phyloP scores from a whole-genome alignment of 2,329 filamentous ascomycete genomes.

The Pestalotiopsis sp. region DNA sequence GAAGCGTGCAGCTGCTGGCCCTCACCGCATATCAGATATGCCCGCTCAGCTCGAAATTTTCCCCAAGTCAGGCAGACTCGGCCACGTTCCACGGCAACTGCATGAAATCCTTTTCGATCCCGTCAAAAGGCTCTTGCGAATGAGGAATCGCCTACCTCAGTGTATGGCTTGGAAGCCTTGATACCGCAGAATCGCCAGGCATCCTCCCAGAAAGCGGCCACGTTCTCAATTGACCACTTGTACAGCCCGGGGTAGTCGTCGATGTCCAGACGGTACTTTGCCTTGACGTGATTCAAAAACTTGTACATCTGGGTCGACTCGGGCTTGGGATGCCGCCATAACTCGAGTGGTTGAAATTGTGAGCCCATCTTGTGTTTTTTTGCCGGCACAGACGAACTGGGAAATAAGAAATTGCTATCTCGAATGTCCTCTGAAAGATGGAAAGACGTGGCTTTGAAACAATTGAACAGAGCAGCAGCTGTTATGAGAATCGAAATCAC shows the following conservation, averaged over 20 bases:
- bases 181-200: slow-evolving; percentile 84
- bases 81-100: too few species aligned
- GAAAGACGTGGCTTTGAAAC: not conserved
- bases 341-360: slow-evolving; percentile 41
- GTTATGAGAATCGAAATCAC: not conserved
- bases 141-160: slow-evolving; percentile 49
- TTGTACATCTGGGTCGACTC: slow-evolving; percentile 69
- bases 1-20: not conserved
- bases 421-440: not conserved
- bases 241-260: slow-evolving; percentile 75
- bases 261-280: slow-evolving; percentile 65
- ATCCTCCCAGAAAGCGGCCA: slow-evolving; percentile 80
- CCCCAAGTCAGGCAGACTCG: not conserved
- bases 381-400: not conserved
- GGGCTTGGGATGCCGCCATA: slow-evolving; percentile 75
- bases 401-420: not conserved
- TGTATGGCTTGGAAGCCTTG: slow-evolving; percentile 65
- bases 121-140: too few species aligned
- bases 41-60: not conserved
- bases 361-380: slow-evolving; percentile 22
- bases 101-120: too few species aligned
- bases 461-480: not conserved
- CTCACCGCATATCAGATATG: too few species aligned
- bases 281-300: slow-evolving; percentile 71
- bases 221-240: slow-evolving; percentile 80